Conservation (phyloP, 352 stramenopile genomes). For the Phytophthora megakarya region DNA sequence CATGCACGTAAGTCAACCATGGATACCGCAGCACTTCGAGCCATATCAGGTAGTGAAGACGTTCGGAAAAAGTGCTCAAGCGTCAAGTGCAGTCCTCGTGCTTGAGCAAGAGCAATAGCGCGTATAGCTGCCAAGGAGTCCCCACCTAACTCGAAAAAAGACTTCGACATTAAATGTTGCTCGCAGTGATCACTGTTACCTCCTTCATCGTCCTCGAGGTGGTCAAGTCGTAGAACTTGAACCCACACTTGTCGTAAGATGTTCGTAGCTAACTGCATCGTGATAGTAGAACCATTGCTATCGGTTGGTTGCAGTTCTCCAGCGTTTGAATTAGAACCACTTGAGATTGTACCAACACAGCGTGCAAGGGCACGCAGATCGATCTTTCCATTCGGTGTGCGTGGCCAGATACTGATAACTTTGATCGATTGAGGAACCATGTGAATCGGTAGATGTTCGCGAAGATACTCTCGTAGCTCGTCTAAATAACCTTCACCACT, state of each 20-base stretch:
- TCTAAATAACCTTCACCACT: slow-evolving; percentile 15
- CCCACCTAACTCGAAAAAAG: slow-evolving; percentile 75
- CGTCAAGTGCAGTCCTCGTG: slow-evolving; percentile 46
- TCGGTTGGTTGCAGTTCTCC: not conserved
- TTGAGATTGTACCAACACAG: not conserved
- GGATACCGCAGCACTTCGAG: slow-evolving; percentile 16
- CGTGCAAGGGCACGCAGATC: slow-evolving; percentile 48
- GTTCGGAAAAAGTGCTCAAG: slow-evolving; percentile 57
- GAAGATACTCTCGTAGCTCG: slow-evolving; percentile 32
- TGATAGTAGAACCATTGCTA: slow-evolving; percentile 8
- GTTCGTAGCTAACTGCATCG: slow-evolving; percentile 35
- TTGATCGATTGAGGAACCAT: slow-evolving; percentile 70
- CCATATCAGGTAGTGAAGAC: slow-evolving; percentile 49
- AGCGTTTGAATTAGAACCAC: not conserved
- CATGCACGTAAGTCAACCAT: slow-evolving; percentile 15
- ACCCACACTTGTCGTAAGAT: slow-evolving; percentile 58
- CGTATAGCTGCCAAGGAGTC: slow-evolving; percentile 72
- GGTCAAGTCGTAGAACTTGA: slow-evolving; percentile 48
- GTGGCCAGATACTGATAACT: slow-evolving; percentile 50
- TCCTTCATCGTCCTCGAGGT: slow-evolving; percentile 12
- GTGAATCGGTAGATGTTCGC: slow-evolving; percentile 50
- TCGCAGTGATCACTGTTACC: slow-evolving; percentile 19
- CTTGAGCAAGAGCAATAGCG: slow-evolving; percentile 57
- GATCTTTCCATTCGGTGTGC: slow-evolving; percentile 79
- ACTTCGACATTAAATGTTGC: slow-evolving; percentile 20